phyloP scores from a whole-genome alignment of 202 grass and related monocot genomes.

The Panicum virgatum region DNA sequence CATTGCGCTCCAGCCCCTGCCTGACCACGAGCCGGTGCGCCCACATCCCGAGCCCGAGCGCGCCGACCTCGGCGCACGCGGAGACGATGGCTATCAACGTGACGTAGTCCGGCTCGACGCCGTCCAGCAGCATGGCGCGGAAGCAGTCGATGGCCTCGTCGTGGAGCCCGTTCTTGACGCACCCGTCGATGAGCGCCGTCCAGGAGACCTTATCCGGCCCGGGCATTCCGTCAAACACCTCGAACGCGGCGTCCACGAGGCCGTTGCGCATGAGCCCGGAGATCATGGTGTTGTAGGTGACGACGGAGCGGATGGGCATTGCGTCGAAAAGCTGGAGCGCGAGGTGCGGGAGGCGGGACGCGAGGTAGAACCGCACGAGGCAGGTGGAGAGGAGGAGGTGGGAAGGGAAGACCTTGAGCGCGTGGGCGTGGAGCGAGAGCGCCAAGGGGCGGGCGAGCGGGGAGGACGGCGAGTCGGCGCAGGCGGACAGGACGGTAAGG shows the following conservation, averaged over 20 bases:
- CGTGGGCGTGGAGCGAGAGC: slow-evolving; percentile 39
- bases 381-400: slow-evolving; percentile 58
- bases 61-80: slow-evolving; percentile 55
- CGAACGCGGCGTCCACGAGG: slow-evolving; percentile 35
- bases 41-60: slow-evolving; percentile 66
- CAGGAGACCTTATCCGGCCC: slow-evolving; percentile 58
- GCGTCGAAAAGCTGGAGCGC: slow-evolving; percentile 47
- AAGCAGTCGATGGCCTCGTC: slow-evolving; percentile 59
- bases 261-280: slow-evolving; percentile 38
- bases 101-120: slow-evolving; percentile 54
- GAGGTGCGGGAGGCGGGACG: slow-evolving; percentile 51
- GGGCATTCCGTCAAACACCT: slow-evolving; percentile 63
- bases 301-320: slow-evolving; percentile 32
- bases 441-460: slow-evolving; percentile 30
- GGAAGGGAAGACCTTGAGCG: slow-evolving; percentile 49
- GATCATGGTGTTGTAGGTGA: slow-evolving; percentile 76
- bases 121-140: slow-evolving; percentile 52
- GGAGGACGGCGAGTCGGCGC: slow-evolving; percentile 52
- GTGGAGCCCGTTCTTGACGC: slow-evolving; percentile 53
- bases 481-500: slow-evolving; percentile 43
- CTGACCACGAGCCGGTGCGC: slow-evolving; percentile 38
- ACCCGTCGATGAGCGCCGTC: slow-evolving; percentile 72
- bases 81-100: slow-evolving; percentile 55
- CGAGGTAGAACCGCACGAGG: slow-evolving; percentile 50
- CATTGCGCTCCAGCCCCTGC: slow-evolving; percentile 22